Percentiles rank a stretch among this genome's conserved stretches.
phyloP scores from a whole-genome alignment of 2,329 filamentous ascomycete species.

The Aurifilum marmelostoma region DNA sequence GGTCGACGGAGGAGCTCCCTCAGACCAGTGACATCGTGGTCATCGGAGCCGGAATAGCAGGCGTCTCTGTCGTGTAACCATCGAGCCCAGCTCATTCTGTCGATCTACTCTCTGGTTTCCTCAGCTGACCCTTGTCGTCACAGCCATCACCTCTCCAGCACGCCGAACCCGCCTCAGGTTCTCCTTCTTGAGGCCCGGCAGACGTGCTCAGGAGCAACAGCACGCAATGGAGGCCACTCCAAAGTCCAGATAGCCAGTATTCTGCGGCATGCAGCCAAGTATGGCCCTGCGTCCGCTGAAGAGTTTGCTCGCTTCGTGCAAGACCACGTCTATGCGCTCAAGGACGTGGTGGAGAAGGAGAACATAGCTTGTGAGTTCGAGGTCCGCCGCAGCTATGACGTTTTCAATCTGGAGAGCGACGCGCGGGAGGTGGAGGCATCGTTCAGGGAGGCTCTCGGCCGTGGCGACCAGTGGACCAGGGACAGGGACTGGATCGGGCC shows the following conservation, averaged over 20 bases:
- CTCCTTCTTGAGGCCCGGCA: constrained; percentile 27
- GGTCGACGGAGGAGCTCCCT: constrained; percentile 23
- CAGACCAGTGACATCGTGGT: constrained; percentile 16
- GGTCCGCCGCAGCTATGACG: constrained; percentile 24
- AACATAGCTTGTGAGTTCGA: constrained; percentile 23
- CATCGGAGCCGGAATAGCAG: constrained; percentile 26
- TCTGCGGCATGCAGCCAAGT: neutral
- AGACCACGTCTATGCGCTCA: constrained; percentile 20
- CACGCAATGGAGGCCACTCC: constrained; percentile 26
- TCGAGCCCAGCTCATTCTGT: neutral
- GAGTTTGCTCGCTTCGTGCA: constrained; percentile 22
- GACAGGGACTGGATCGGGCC: constrained; percentile 18
- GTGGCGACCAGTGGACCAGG: constrained; percentile 21
- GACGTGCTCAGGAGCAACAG: constrained; percentile 27
- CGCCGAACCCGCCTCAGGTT: constrained; percentile 16
- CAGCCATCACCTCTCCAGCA: constrained; percentile 24
- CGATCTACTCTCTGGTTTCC: too few relatives aligned
- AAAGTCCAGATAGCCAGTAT: constrained; percentile 17
- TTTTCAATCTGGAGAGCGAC: constrained; percentile 15
- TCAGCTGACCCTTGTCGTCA: neutral
- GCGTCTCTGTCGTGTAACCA: constrained; percentile 24
- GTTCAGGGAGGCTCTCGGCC: constrained; percentile 16
- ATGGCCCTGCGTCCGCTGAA: constrained; percentile 13
- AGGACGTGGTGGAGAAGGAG: constrained; percentile 23
- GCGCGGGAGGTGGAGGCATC: constrained; percentile 11